A percentile compares a stretch with the other conserved stretches of the same genome.
Conservation (phyloP, 805 yeast species). For the Lachancea meyersii region DNA sequence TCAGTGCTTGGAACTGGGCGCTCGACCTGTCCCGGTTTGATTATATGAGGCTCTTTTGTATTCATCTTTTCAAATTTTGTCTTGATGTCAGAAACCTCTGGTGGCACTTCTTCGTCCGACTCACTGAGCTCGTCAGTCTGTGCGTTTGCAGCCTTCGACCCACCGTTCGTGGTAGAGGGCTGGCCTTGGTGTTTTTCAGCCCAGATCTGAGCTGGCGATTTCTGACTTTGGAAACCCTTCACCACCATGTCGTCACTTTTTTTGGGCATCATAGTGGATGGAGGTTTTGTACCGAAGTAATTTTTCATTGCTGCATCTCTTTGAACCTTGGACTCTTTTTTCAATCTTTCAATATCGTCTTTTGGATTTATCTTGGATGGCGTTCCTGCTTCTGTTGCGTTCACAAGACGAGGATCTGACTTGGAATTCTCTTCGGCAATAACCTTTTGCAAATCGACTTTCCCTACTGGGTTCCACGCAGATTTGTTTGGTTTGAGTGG, state of each 20-base stretch:
- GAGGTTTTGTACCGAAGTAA: slow-evolving; percentile 34
- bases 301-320: slow-evolving; percentile 34
- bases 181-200: slow-evolving; percentile 66
- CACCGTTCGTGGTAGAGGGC: neutral
- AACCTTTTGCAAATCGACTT: slow-evolving; percentile 44
- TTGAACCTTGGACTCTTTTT: slow-evolving; percentile 31
- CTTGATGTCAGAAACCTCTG: slow-evolving; percentile 33
- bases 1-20: slow-evolving; percentile 16
- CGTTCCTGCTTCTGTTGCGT: slow-evolving; percentile 16
- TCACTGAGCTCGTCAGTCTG: slow-evolving; percentile 29
- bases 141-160: slow-evolving; percentile 3
- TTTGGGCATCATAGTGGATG: slow-evolving; percentile 16
- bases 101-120: slow-evolving; percentile 17
- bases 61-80: slow-evolving; percentile 34
- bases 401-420: slow-evolving; percentile 39
- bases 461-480: slow-evolving; percentile 57
- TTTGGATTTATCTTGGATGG: slow-evolving; percentile 22
- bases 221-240: slow-evolving; percentile 66
- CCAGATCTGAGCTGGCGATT: slow-evolving; percentile 94
- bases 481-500: slow-evolving; percentile 41
- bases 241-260: slow-evolving; percentile 37
- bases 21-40: slow-evolving; percentile 20
- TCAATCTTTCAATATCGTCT: slow-evolving; percentile 33
- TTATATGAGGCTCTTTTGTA: slow-evolving; percentile 23
- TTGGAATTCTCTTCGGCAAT: slow-evolving; percentile 39